Conservation (phyloP, 2,329 filamentous ascomycete species). For the Verticillium klebahnii region DNA sequence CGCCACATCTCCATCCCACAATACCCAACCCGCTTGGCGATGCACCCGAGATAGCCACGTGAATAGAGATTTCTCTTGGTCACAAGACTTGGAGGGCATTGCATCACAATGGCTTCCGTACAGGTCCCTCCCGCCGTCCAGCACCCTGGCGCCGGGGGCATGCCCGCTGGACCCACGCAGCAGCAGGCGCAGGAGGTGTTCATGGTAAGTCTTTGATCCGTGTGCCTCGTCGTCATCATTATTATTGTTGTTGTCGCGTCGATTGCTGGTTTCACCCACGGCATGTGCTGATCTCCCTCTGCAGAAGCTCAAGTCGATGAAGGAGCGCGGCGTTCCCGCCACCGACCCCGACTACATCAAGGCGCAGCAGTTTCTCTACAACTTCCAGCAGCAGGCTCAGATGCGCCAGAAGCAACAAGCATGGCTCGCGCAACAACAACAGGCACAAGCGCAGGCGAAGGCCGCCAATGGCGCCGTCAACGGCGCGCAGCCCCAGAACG, state of each 20-base stretch:
- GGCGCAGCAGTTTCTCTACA: conserved; percentile 68
- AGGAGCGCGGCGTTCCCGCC: conserved; percentile 72
- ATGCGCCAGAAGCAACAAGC: conserved; percentile 45
- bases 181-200: conserved; percentile 75
- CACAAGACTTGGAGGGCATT: conserved; percentile 7
- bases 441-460: conserved; percentile 34
- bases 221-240: not conserved
- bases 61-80: conserved; percentile 12
- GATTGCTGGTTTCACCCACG: not conserved
- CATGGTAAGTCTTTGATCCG: conserved; percentile 40
- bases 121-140: conserved; percentile 67
- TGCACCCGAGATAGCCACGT: conserved; percentile 13
- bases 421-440: conserved; percentile 44
- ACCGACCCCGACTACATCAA: conserved; percentile 87
- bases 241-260: not conserved
- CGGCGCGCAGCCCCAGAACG: conserved; percentile 23
- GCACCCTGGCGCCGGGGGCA: conserved; percentile 51
- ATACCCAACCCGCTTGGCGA: conserved; percentile 10
- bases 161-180: conserved; percentile 66
- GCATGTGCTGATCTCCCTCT: conserved; percentile 3
- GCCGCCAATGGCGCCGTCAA: conserved; percentile 51
- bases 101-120: conserved; percentile 66
- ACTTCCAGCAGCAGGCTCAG: conserved; percentile 60
- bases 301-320: conserved; percentile 88
- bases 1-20: conserved; percentile 7